These are phyloP conservation scores for Spiromastix sp. DNA, from an alignment of 2,329 filamentous ascomycete species.

Conservation along the genomic window DNA sequence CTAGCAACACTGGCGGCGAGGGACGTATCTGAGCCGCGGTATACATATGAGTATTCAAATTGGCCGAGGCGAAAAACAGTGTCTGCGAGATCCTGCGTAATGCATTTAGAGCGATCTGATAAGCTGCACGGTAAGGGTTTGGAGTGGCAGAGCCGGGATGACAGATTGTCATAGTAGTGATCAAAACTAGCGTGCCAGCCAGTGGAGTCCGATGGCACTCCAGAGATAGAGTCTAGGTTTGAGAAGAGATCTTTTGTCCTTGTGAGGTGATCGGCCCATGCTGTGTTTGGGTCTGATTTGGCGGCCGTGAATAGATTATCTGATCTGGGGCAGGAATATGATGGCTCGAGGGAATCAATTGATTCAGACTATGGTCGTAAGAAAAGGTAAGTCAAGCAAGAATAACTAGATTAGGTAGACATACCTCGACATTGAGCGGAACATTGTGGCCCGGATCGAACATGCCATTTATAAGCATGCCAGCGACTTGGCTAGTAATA, in stretches of 20 bases:
- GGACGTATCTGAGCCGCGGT: conserved; percentile 55
- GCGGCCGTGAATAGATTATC: conserved; percentile 35
- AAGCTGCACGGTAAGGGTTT: conserved; percentile 62
- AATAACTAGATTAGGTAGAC: neutral
- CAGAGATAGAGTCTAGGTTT: conserved; percentile 57
- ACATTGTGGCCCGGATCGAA: conserved; percentile 35
- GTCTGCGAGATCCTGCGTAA: conserved; percentile 53
- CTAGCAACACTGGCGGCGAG: conserved; percentile 51
- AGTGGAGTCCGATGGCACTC: conserved; percentile 44
- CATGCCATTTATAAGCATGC: conserved; percentile 65
- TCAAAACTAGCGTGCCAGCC: conserved; percentile 62
- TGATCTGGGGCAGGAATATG: conserved; percentile 54
- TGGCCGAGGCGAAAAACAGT: conserved; percentile 65
- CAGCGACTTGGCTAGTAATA: conserved; percentile 71
- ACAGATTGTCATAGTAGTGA: conserved; percentile 79
- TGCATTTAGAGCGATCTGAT: conserved; percentile 40
- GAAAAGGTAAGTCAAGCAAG: conserved; percentile 19
- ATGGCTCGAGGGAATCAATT: conserved; percentile 61
- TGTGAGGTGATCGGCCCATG: conserved; percentile 57
- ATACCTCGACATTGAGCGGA: conserved; percentile 41
- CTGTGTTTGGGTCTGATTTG: conserved; percentile 33
- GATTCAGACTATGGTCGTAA: conserved; percentile 31
- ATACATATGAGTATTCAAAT: conserved; percentile 72
- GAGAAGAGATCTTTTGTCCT: conserved; percentile 45
- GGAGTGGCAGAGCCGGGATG: conserved; percentile 63